Base-by-base conservation (phyloP, 139 green algal genomes). In the Closterium sp. region DNA sequence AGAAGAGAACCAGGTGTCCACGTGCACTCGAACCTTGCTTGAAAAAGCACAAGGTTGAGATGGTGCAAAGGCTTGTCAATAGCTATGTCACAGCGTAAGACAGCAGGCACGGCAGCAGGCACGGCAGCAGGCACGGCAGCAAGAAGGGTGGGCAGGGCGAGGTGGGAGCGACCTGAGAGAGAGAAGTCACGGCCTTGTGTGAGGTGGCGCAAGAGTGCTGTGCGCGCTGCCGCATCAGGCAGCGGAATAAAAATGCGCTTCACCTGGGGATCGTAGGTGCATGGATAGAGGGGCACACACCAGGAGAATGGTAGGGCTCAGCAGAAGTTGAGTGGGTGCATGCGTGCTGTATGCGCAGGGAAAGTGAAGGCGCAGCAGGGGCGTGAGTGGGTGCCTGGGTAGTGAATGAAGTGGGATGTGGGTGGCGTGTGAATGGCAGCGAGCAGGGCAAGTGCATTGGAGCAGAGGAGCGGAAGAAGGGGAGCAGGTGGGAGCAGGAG, bases 181-280 rank as follows among this genome's bases (percentile, higher is more conserved):
- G n/a, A 10, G 22, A 93, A 91, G 19, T 42, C 90, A 22, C 92
- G 92, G n/a, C 91, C 92, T n/a, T 31, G 85, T 29, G 94, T 38
- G 22, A 95, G 24, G 85, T 95, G 4, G 95, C 42, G 29, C 24
- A 95, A 84, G 31, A 95, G 92, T 31, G 70, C 90, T 4, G 5
- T 13, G 84, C 97, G 95, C n/a, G 96, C 97, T 38, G 94, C 95
- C 9, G 70, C 95, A 92, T 97, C 98, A 0, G 98, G 98, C 89
- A 99, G 96, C 10, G 98, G 97, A 89, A 99, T 98, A 96, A 99
- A 99, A 24, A 99, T 97, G 95, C 99, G 98, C 96, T 99, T 99
- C 70, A 94, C 91, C 91, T 94, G 91, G 21, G 62, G 62, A 79
- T 22, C 13, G 62, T 1, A 13, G 38, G 38, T 9, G 38, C 38